Base-by-base conservation (phyloP, 129 eudicot species). In the Pseudognaphalium luteoalbum region DNA sequence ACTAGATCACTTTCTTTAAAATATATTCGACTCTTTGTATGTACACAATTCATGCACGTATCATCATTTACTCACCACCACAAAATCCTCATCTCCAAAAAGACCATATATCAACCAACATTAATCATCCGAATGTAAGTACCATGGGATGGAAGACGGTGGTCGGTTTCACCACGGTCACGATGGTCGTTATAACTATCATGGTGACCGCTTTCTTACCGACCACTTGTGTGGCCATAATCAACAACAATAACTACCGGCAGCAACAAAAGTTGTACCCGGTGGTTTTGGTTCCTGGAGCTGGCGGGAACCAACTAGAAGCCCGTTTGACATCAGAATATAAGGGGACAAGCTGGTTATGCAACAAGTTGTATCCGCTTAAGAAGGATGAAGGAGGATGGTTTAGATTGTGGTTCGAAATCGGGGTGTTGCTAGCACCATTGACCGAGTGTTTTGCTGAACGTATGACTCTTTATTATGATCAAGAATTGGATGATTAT, bases 221-320 rank as follows among this genome's bases (percentile, higher is more conserved):
- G 1, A 37, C 12, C 81, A 50, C 86, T 39, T 83, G 81, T 70
- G 67, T 68, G 6, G 77, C 86, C 0, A 71, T 66, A 20, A 67
- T 52, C n/a, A 42, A 20, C 74, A 41, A 37, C n/a, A 6, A 25
- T 5, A 30, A 62, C 39, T 17, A 30, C 35, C 65, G 28, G 28
- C 28, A 68, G 17, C 58, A 21, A 11, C 76, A 34, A 30, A 66
- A 64, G 71, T 80, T 88, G 12, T 76, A 90, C 72, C 98, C 98
- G 3, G 69, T 93, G 69, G 78, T 93, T 44, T 59, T 93, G 51
- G 81, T 93, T 6, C 98, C 98, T 0, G 98, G 98, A 67, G 78
- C 78, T 7, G 98, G 98, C 8, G 98, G 98, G 35, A 93, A 93
- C 92, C 97, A 93, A 67, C 82, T 93, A 8, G 98, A 93, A 76